Base-by-base conservation (phyloP, 352 stramenopile species). In the Phytophthora europaea region DNA sequence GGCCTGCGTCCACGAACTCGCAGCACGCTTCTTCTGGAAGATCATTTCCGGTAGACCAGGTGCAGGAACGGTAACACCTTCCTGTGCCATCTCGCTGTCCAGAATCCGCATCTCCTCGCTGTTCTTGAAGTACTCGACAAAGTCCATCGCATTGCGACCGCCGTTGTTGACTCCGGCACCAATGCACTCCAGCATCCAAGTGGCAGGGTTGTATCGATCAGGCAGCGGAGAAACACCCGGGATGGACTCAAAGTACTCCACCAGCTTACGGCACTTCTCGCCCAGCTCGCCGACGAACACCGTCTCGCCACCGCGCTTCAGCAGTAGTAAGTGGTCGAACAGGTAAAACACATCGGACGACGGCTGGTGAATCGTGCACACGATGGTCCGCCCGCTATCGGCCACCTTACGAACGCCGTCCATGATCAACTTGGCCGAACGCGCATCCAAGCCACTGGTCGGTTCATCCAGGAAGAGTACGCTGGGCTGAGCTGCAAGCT, bases 361-460 rank as follows among this genome's bases (percentile, higher is more conserved):
- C 23, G 93, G 93, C 75, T 98, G 93, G 72, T 98, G 94, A 73
- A 98, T 98, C 31, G 91, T 97, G 52, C 93, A 97, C 2, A 97
- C 72, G 22, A 98, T 83, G 18, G 84, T 93, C 5, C 81, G 67
- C 3, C 90, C 89, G 34, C 76, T 82, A 47, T 68, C 64, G 2
- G 91, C 87, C 52, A 97, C 81, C 65, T 94, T 93, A 53, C 93
- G 88, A 13, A 97, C 79, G 1, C 94, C 80, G 18, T 91, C 79
- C 63, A 97, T 31, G 28, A 31, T 31, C 28, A 31, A 31, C 28
- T 31, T 31, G 28, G 28, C 28, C 28, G 28, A 31, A 40, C 83
- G 92, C 9, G 82, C 84, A 67, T 98, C 93, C 18, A 98, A 60
- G 9, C 93, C 93, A 45, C 73, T 90, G 8, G 87, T 97, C 4